Evolutionary conservation across 345 rosid genomes (phyloP).

Genomic region (Salix dunnii): DNA sequence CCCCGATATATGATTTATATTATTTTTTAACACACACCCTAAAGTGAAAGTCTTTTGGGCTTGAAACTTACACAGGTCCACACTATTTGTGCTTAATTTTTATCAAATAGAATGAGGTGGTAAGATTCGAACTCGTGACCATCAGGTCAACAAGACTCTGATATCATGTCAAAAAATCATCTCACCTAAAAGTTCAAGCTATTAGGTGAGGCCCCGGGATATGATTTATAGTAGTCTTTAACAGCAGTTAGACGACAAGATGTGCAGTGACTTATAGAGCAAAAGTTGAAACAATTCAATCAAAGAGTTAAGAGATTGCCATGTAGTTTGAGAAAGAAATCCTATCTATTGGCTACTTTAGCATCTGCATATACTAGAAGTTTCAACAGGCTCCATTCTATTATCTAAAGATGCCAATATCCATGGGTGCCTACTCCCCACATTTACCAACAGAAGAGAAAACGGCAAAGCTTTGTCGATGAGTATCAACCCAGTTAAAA

Average conservation of each 20-base stretch:
- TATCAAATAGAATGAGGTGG: no score
- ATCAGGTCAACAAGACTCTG: rapidly evolving
- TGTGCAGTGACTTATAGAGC: background rate
- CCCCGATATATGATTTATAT: no score
- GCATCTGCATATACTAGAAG: background rate
- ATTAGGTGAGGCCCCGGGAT: no score
- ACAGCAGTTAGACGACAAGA: background rate
- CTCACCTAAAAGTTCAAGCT: no score
- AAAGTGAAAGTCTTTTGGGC: no score
- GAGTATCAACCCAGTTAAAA: background rate
- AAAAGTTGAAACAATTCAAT: background rate
- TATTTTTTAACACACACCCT: no score
- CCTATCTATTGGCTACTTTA: background rate
- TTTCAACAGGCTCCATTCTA: background rate
- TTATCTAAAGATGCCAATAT: background rate
- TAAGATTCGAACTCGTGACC: no score
- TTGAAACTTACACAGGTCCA: no score
- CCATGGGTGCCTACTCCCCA: background rate
- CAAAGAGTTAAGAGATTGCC: background rate
- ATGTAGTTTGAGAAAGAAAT: background rate
- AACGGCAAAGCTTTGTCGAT: background rate
- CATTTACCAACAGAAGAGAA: background rate
- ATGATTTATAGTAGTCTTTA: no score
- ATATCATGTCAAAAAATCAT: no score
- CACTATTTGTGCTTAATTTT: no score